Percentiles rank a stretch among this genome's conserved stretches.
Conservation (phyloP, 768 basidiomycete species). For the Sistotremastrum niveocremeum region DNA sequence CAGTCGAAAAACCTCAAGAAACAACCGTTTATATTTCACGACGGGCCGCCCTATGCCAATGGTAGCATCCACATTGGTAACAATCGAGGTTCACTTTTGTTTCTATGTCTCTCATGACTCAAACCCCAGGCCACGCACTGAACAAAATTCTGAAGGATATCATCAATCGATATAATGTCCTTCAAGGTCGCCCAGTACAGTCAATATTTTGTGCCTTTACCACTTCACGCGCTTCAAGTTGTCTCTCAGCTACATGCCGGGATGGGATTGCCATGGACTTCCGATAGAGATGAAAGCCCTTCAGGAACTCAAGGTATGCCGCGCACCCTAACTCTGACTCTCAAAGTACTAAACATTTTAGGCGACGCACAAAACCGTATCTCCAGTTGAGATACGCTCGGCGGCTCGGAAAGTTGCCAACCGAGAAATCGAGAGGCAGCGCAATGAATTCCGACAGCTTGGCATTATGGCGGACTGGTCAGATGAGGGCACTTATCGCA, state of each 20-base stretch:
- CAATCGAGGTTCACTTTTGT: slow-evolving; percentile 1
- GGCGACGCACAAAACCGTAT: slow-evolving; percentile 44
- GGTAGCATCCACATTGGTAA: slow-evolving; percentile 90
- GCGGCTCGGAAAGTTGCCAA: slow-evolving; percentile 63
- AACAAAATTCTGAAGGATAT: slow-evolving; percentile 97
- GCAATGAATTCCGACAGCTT: slow-evolving; percentile 62
- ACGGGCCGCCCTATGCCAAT: slow-evolving; percentile 97
- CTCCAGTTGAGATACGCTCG: slow-evolving; percentile 46
- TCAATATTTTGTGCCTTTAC: slow-evolving; percentile 25
- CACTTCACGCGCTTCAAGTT: neutral
- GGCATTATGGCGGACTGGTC: slow-evolving; percentile 92
- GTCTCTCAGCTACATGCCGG: slow-evolving; percentile 69
- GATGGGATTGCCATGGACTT: slow-evolving; percentile 97
- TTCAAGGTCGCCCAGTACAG: slow-evolving; percentile 69
- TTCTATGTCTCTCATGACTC: neutral
- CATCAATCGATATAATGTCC: slow-evolving; percentile 78
- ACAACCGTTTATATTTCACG: slow-evolving; percentile 74
- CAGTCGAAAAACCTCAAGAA: slow-evolving; percentile 49
- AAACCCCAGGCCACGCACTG: slow-evolving; percentile 67
- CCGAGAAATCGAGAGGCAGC: slow-evolving; percentile 63
- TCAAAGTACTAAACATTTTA: slow-evolving; percentile 13
- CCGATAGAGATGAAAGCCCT: slow-evolving; percentile 95
- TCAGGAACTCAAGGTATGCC: slow-evolving; percentile 51
- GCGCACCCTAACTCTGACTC: slow-evolving; percentile 2
- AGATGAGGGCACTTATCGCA: slow-evolving; percentile 52